Evolutionary conservation across 2,329 filamentous ascomycete species (phyloP).

Genomic region (Boeremia lycopersici): DNA sequence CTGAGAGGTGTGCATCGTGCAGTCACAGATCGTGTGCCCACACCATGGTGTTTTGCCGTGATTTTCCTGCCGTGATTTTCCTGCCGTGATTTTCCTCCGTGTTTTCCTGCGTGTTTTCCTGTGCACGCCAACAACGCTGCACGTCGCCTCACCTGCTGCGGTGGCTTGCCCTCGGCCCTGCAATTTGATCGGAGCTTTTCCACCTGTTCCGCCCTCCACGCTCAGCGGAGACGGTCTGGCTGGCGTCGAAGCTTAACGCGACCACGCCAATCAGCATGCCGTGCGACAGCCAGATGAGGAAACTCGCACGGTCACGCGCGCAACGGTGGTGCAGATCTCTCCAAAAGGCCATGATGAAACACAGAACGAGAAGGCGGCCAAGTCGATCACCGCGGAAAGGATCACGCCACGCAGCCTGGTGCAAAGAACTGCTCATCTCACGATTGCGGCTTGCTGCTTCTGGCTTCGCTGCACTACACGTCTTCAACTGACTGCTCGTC

Average conservation of each 20-base stretch:
- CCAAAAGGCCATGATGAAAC: slow-evolving; percentile 15
- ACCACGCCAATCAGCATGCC: slow-evolving; percentile 32
- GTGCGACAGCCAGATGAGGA: slow-evolving; percentile 28
- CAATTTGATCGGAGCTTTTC: slow-evolving; percentile 12
- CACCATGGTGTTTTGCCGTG: too few species aligned
- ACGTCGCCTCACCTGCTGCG: too few species aligned
- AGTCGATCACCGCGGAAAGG: slow-evolving; percentile 21
- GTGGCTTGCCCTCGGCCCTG: slow-evolving; percentile 10
- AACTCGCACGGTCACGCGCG: slow-evolving; percentile 42
- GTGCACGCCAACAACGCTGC: too few species aligned
- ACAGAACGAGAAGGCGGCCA: slow-evolving; percentile 11
- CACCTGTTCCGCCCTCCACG: slow-evolving; percentile 23
- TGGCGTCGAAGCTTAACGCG: slow-evolving; percentile 37
- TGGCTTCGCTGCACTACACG: slow-evolving; percentile 46
- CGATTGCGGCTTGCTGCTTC: background rate
- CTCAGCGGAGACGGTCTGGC: slow-evolving; percentile 24
- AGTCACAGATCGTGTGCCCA: too few species aligned
- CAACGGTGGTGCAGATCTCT: slow-evolving; percentile 45
- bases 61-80: too few species aligned
- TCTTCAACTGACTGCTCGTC: slow-evolving; percentile 65
- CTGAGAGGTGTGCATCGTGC: background rate
- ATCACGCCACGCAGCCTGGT: slow-evolving; percentile 22
- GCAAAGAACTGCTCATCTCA: background rate
- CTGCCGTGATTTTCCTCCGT: too few species aligned
- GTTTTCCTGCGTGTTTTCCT: background rate